These are phyloP conservation scores for Metschnikowia vanudenii DNA, from an alignment of 805 yeast species.

Conservation along the genomic window DNA sequence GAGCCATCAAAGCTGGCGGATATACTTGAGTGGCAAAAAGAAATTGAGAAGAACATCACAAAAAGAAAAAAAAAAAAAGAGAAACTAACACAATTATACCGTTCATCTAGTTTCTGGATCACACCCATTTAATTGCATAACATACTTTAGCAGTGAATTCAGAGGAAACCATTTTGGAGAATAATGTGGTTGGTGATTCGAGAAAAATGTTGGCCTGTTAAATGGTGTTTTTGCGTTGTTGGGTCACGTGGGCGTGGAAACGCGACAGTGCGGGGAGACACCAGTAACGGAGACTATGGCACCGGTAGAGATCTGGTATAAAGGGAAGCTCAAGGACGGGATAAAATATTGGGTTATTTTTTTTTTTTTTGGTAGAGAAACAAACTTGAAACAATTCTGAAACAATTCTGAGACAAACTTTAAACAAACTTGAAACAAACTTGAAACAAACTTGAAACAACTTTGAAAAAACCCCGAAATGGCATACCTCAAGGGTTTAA, in stretches of 20 bases:
- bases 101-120: background rate
- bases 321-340: too few species aligned
- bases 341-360: too few species aligned
- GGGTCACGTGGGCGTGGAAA: constrained; percentile 1
- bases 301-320: too few species aligned
- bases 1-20: too few species aligned
- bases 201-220: background rate
- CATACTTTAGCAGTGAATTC: constrained; percentile 31
- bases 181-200: constrained; percentile 5
- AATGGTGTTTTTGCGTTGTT: background rate
- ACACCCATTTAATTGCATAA: background rate
- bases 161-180: constrained; percentile 23
- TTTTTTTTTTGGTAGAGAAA: background rate
- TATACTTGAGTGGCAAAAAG: background rate
- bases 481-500: too few species aligned
- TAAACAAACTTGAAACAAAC: background rate
- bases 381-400: background rate
- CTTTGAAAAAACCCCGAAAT: background rate
- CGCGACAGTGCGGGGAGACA: background rate
- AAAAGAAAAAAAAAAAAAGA: background rate
- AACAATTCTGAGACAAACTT: background rate
- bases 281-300: too few species aligned
- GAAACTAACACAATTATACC: background rate
- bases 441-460: background rate
- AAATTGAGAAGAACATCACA: background rate